These are phyloP conservation scores for Tuber umbilicatum DNA, from an alignment of 495 filamentous ascomycete genomes.

Conservation along the genomic window DNA sequence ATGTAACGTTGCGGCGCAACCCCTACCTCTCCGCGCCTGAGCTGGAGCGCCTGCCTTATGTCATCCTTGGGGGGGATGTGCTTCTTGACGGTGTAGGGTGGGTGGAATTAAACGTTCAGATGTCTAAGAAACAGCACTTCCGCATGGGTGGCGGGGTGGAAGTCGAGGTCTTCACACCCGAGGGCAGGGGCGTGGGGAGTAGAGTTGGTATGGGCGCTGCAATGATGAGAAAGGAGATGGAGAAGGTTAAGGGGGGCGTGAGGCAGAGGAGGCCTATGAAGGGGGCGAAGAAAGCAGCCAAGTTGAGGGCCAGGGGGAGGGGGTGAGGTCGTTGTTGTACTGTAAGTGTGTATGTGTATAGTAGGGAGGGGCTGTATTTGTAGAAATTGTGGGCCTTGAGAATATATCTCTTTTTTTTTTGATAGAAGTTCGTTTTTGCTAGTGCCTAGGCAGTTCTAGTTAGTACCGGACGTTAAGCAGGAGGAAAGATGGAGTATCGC, in stretches of 20 bases:
- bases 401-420: not conserved
- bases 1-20: slow-evolving; percentile 67
- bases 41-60: slow-evolving; percentile 63
- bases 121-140: slow-evolving; percentile 49
- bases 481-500: not conserved
- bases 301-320: slow-evolving; percentile 42
- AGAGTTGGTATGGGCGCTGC: slow-evolving; percentile 69
- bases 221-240: slow-evolving; percentile 42
- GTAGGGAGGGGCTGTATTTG: not conserved
- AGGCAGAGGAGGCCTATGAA: slow-evolving; percentile 54
- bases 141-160: slow-evolving; percentile 21
- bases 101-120: slow-evolving; percentile 80
- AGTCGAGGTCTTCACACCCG: slow-evolving; percentile 77
- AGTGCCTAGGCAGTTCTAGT: not conserved
- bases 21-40: slow-evolving; percentile 53
- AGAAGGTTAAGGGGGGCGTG: slow-evolving; percentile 20
- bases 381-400: not conserved
- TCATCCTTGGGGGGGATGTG: slow-evolving; percentile 70
- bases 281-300: slow-evolving; percentile 49
- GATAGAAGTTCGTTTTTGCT: not conserved
- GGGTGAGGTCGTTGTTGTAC: slow-evolving; percentile 13
- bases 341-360: not conserved
- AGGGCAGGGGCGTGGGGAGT: slow-evolving; percentile 65
- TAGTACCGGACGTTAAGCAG: not conserved
- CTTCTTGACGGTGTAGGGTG: slow-evolving; percentile 87